A percentile compares a stretch with the other conserved stretches of the same genome.
These are phyloP conservation scores for Daldinia sp. DNA, from an alignment of 2,329 filamentous ascomycete species.

Conservation along the genomic window DNA sequence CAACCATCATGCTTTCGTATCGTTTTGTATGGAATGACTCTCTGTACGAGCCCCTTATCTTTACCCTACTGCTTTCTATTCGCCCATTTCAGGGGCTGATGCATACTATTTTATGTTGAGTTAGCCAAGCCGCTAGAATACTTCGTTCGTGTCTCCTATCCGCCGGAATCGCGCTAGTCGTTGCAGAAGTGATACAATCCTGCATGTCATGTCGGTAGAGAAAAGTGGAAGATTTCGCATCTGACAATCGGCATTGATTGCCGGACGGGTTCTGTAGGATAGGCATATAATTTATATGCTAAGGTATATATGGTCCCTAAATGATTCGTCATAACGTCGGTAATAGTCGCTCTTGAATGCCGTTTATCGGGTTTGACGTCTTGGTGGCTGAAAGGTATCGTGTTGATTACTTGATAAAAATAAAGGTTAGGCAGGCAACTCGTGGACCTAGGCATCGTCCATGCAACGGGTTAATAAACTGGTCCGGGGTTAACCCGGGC, in stretches of 20 bases:
- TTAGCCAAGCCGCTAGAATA: not conserved
- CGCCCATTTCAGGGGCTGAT: not conserved
- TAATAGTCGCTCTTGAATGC: not conserved
- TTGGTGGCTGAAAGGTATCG: not conserved
- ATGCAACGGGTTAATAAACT: not conserved
- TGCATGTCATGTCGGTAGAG: not conserved
- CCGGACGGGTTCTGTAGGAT: not conserved
- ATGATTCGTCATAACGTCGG: not conserved
- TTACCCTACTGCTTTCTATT: not conserved
- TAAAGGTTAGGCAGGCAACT: not conserved
- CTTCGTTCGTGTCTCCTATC: not conserved
- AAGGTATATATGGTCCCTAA: not conserved
- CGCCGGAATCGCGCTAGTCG: not conserved
- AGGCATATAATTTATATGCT: not conserved
- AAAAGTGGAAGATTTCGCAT: not conserved
- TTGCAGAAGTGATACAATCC: not conserved
- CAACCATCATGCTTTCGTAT: not conserved
- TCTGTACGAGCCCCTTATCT: too few relatives aligned
- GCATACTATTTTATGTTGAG: not conserved
- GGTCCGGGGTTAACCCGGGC: not conserved
- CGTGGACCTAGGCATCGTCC: too few relatives aligned
- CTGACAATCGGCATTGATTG: not conserved
- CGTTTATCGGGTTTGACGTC: not conserved
- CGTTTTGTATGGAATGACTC: not conserved
- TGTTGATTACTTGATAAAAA: slow-evolving; percentile 1